A percentile compares a stretch with the other conserved stretches of the same genome.
Evolutionary conservation across 2,329 filamentous ascomycete species (phyloP).

Genomic region (Macrophomina tecta): DNA sequence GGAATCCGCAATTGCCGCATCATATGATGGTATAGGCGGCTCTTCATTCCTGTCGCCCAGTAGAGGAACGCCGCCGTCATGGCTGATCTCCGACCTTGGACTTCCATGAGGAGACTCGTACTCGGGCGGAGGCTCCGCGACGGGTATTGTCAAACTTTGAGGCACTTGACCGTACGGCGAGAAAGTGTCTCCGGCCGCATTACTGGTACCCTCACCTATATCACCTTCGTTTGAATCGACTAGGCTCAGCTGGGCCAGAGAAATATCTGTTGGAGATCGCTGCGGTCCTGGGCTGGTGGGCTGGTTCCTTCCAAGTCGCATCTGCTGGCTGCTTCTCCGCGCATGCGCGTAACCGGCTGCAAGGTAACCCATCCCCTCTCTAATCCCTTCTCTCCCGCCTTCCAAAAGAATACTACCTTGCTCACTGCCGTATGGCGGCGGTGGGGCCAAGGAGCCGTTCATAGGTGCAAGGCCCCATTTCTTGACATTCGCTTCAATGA

Average conservation of each 20-base stretch:
- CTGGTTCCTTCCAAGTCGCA: conserved; percentile 68
- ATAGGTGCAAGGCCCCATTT: conserved; percentile 98
- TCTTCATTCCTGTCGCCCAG: conserved; percentile 34
- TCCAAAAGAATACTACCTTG: conserved; percentile 95
- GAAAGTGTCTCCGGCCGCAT: conserved; percentile 3
- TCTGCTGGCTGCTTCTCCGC: conserved; percentile 77
- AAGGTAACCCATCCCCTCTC: conserved; percentile 60
- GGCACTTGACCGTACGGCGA: conserved; percentile 23
- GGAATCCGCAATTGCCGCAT: conserved; percentile 85
- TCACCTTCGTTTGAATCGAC: conserved; percentile 68
- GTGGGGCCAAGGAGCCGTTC: conserved; percentile 91
- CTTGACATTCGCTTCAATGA: conserved; percentile 99
- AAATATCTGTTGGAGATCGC: conserved; percentile 93
- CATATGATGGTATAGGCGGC: conserved; percentile 84
- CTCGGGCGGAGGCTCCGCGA: conserved; percentile 54
- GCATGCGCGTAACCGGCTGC: conserved; percentile 61
- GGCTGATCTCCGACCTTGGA: conserved; percentile 36
- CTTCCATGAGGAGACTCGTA: conserved; percentile 56
- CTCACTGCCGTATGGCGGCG: conserved; percentile 95
- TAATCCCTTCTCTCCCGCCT: conserved; percentile 66
- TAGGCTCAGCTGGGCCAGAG: conserved; percentile 82
- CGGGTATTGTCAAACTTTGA: conserved; percentile 18
- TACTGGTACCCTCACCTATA: conserved; percentile 73
- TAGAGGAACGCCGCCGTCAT: conserved; percentile 59
- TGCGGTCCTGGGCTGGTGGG: conserved; percentile 88